Evolutionary conservation across 2,329 filamentous ascomycete genomes (phyloP).

Genomic region (Laburnicola sp.): DNA sequence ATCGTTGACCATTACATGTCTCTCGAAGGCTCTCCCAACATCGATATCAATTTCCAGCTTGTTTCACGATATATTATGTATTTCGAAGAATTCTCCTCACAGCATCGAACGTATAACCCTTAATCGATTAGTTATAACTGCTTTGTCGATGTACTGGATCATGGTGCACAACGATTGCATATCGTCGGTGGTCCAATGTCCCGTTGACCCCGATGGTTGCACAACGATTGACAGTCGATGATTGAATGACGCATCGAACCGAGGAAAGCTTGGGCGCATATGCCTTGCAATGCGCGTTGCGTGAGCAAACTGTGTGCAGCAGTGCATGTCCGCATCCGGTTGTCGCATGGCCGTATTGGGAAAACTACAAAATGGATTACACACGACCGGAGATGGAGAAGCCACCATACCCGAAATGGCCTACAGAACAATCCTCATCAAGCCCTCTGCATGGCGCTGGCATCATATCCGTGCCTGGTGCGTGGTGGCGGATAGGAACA

Average conservation of each 20-base stretch:
- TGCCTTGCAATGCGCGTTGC: neutral
- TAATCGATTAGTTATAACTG: conserved; percentile 6
- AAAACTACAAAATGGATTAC: conserved; percentile 11
- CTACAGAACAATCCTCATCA: neutral
- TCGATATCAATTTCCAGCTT: conserved; percentile 34
- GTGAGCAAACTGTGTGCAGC: neutral
- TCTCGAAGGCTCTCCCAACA: conserved; percentile 28
- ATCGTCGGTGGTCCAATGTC: neutral
- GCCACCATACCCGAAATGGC: conserved; percentile 1
- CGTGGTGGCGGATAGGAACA: conserved; percentile 5
- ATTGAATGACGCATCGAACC: too few relatives aligned
- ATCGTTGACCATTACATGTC: conserved; percentile 19
- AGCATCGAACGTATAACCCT: conserved; percentile 27
- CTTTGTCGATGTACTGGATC: neutral
- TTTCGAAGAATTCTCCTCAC: conserved; percentile 30
- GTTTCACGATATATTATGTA: conserved; percentile 38
- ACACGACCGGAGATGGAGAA: neutral
- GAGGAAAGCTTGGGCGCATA: neutral
- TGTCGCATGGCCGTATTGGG: conserved; percentile 8
- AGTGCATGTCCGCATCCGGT: conserved; percentile 8
- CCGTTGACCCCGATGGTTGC: neutral
- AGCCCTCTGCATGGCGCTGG: conserved; percentile 4
- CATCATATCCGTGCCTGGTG: neutral
- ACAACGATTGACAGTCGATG: too few relatives aligned
- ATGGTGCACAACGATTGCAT: neutral